Conservation (phyloP, 129 eudicot genomes). For the Saposhnikovia divaricata region DNA sequence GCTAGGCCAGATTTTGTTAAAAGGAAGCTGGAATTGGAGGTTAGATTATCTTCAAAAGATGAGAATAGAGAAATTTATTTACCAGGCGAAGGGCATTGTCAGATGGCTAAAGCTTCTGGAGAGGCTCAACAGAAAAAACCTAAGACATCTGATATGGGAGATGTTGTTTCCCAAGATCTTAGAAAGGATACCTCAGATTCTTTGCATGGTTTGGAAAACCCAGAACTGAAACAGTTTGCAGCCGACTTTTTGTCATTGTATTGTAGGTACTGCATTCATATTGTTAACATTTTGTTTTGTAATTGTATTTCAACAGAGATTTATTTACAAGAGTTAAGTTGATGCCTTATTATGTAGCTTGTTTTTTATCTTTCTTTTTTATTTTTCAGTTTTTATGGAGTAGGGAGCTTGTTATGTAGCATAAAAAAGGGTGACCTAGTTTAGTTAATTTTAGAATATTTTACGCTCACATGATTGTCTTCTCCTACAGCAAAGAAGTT, state of each 20-base stretch:
- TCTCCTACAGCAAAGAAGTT: conserved; percentile 38
- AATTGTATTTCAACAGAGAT: conserved; percentile 7
- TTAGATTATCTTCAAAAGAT: conserved; percentile 26
- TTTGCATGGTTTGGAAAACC: conserved; percentile 24
- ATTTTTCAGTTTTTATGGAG: conserved; percentile 4
- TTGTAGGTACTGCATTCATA: conserved; percentile 50
- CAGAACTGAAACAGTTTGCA: conserved; percentile 64
- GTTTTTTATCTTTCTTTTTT: neutral
- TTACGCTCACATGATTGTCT: conserved; percentile 10
- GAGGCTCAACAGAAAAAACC: conserved; percentile 10
- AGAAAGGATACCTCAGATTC: conserved; percentile 13
- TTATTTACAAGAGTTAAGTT: neutral
- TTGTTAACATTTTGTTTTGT: neutral
- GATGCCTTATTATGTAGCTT: conserved; percentile 11
- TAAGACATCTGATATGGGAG: conserved; percentile 11
- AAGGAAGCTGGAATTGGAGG: conserved; percentile 59
- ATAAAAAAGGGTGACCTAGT: neutral
- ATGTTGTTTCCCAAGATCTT: conserved; percentile 13
- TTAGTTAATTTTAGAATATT: neutral
- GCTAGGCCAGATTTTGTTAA: conserved; percentile 38
- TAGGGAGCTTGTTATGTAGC: too few relatives aligned
- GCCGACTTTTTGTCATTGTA: conserved; percentile 64
- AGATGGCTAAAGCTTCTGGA: conserved; percentile 12
- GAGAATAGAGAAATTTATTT: conserved; percentile 19
- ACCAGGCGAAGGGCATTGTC: conserved; percentile 14